Evolutionary conservation across 2,329 filamentous ascomycete genomes (phyloP), one percentile per base, ranked within the genome.

Genomic region (Exophiala bonariae): DNA sequence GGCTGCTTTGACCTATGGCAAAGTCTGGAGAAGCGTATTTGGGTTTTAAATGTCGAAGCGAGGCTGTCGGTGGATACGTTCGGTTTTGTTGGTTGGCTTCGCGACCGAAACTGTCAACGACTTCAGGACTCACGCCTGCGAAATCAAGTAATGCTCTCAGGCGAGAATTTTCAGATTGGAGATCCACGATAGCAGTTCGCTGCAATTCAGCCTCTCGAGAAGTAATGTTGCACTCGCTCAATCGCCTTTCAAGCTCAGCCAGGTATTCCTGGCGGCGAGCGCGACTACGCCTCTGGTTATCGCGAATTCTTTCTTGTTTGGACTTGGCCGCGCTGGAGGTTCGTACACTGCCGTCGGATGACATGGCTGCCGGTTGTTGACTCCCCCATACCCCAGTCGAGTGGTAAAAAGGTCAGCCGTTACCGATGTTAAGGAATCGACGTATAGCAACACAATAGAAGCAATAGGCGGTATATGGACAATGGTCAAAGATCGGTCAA

Each of bases 261-360:
- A 60, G 38, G 31, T 60, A 60, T 40, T 58, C 50, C 36, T 54
- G 52, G 5, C 53, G 44, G 13, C 59, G 48, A 17, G 54, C 56
- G 10, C 59, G 57, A 39, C 54, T 58, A 19, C 58, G 56, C 41
- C 58, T 49, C 34, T 61, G 59, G 33, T 61, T 61, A 41, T 59
- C 55, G 35, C 59, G 52, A 17, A 60, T 49, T 4, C 59, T 50
- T 34, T 58, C 55, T 40, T 58, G 55, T 38, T 56, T 58, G 14
- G 55, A 47, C 31, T 47, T 54, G 17, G 42, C n/a, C 3, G 17
- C 39, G 3, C 9, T 18, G 19, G 44, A 43, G 11, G 31, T 17
- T 8, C 11, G 14, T 16, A 22, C 17, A 20, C 41, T 45, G 43
- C 31, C 26, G 26, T 42, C 40, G 33, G 47, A 44, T 13, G 40